phyloP scores from a whole-genome alignment of 805 yeast genomes.

The Danielia oregonensis region DNA sequence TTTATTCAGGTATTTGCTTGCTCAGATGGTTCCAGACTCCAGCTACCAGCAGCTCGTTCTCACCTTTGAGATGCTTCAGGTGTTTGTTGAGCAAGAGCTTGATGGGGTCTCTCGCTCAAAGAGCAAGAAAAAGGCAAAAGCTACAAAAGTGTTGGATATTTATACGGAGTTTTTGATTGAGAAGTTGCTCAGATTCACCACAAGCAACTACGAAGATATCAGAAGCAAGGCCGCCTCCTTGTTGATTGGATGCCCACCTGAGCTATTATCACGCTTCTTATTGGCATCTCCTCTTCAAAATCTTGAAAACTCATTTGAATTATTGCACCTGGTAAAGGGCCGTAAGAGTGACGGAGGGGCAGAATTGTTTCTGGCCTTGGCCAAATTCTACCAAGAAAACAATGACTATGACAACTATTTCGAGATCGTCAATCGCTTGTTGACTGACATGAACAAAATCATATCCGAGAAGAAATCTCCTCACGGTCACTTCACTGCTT shows the following conservation, averaged over 20 bases:
- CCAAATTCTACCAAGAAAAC: slow-evolving; percentile 12
- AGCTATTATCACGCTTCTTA: slow-evolving; percentile 1
- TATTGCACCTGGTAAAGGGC: slow-evolving; percentile 43
- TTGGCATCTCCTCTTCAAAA: neutral
- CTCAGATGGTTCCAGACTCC: slow-evolving; percentile 45
- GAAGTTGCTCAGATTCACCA: slow-evolving; percentile 55
- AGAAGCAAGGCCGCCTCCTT: slow-evolving; percentile 30
- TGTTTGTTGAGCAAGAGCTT: slow-evolving; percentile 34
- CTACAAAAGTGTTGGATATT: slow-evolving; percentile 4
- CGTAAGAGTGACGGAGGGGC: slow-evolving; percentile 82
- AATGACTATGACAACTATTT: slow-evolving; percentile 3
- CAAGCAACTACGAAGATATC: slow-evolving; percentile 76
- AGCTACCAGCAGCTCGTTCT: slow-evolving; percentile 38
- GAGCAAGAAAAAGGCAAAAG: slow-evolving; percentile 2
- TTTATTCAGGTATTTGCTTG: slow-evolving; percentile 58
- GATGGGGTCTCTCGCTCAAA: slow-evolving; percentile 15
- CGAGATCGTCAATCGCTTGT: slow-evolving; percentile 5
- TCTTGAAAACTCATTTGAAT: slow-evolving; percentile 6
- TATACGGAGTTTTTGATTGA: slow-evolving; percentile 23
- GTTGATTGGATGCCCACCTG: slow-evolving; percentile 8
- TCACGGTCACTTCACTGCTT: slow-evolving; percentile 68
- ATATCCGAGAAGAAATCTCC: slow-evolving; percentile 37
- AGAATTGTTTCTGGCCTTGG: slow-evolving; percentile 52
- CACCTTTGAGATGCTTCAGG: slow-evolving; percentile 43
- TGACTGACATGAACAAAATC: slow-evolving; percentile 4